Percentiles rank a stretch among this genome's conserved stretches.
Evolutionary conservation across 2,329 filamentous ascomycete species (phyloP).

Genomic region (Hansfordia pulvinata): DNA sequence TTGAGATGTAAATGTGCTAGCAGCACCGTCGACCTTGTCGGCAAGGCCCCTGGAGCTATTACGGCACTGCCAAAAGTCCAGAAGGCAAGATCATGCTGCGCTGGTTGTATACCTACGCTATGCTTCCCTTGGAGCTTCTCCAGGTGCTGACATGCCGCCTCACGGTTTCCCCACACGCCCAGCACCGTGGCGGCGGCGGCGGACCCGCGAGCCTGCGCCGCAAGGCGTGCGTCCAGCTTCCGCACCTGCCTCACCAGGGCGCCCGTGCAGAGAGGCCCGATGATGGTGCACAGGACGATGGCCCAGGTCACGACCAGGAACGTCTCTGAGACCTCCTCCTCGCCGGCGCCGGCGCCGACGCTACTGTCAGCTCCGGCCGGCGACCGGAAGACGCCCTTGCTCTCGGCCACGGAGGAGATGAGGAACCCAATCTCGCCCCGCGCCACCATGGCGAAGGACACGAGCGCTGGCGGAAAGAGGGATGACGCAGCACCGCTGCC

Average conservation of each 20-base stretch:
- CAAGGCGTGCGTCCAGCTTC: constrained; percentile 16
- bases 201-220: too few relatives aligned
- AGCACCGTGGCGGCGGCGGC: too few relatives aligned
- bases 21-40: too few relatives aligned
- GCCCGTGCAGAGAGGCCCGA: constrained; percentile 34
- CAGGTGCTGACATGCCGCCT: too few relatives aligned
- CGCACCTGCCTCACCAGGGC: constrained; percentile 28
- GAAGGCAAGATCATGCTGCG: too few relatives aligned
- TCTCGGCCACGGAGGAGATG: constrained; percentile 55
- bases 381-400: constrained; percentile 25
- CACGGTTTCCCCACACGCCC: too few relatives aligned
- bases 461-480: constrained; percentile 51
- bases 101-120: too few relatives aligned
- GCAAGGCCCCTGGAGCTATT: too few relatives aligned
- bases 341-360: background rate
- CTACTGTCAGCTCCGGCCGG: constrained; percentile 4
- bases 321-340: constrained; percentile 23
- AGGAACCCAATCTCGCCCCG: constrained; percentile 72
- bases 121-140: too few relatives aligned
- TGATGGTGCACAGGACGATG: constrained; percentile 38
- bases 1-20: too few relatives aligned
- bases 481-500: too few relatives aligned
- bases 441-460: constrained; percentile 57
- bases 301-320: constrained; percentile 43
- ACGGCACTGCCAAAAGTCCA: too few relatives aligned